Evolutionary conservation across 495 filamentous ascomycete genomes (phyloP), one percentile per base, ranked within the genome.

Genomic region (Penicillium mononematosum): DNA sequence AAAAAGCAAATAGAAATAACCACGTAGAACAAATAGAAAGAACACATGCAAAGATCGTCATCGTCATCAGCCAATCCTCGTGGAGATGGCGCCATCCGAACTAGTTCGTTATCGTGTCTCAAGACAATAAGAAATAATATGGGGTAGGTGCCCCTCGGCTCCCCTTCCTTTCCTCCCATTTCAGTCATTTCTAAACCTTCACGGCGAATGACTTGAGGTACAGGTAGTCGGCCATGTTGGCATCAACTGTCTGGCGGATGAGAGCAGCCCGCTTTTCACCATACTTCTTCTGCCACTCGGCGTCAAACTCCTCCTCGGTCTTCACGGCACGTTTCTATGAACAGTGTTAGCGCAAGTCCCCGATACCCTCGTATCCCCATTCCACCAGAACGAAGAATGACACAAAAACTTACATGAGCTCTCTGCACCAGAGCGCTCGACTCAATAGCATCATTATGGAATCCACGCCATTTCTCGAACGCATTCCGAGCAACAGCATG

Each of bases 401-500:
- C 34, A 42, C 20, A 54, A 41, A 39, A 58, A 81, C 90, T 79
- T 83, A 96, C 92, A 64, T 89, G 82, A 41, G 64, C 67, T 67
- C 91, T 75, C 16, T 90, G 81, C 62, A 84, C 86, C 60, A 98
- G 71, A 42, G 82, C 84, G 48, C 77, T 86, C 58, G 88, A 92
- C 50, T 87, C 75, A 58, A 98, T 88, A 17, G 90, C 94, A 78
- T 97, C 93, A 50, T 98, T 88, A 66, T 98, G 94, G 70, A 96
- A 98, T 0, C 92, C 94, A 53, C 84, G 85, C 94, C 94, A 98
- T 75, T 98, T 98, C 75, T 90, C 89, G 75, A 98, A 98, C 19
- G 81, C 81, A 52, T 81, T 79, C 51, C 75, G 76, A 0, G 89
- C 92, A 50, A 74, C 65, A 48, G 72, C 51, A 55, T 93, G 84